A percentile compares a stretch with the other conserved stretches of the same genome.
These are phyloP conservation scores for Exophiala mesophila DNA, from an alignment of 2,329 filamentous ascomycete genomes.

Conservation along the genomic window DNA sequence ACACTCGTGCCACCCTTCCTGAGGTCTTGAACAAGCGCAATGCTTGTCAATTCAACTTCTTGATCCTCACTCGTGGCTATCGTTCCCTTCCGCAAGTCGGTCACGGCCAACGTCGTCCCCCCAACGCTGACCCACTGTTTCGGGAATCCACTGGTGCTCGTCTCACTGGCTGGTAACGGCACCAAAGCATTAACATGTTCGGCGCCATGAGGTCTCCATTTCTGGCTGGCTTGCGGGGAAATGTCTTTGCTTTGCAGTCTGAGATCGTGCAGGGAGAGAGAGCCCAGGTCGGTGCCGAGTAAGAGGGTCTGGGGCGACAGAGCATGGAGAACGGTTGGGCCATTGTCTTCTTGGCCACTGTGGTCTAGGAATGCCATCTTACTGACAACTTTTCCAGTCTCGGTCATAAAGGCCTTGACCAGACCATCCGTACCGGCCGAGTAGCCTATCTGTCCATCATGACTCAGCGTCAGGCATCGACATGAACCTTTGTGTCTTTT, in stretches of 20 bases:
- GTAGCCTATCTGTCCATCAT: constrained; percentile 67
- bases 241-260: constrained; percentile 41
- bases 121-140: constrained; percentile 96
- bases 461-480: constrained; percentile 69
- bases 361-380: constrained; percentile 70
- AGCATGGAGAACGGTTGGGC: constrained; percentile 74
- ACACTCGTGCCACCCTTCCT: constrained; percentile 62
- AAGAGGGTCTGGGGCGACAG: constrained; percentile 85
- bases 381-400: constrained; percentile 64
- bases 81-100: constrained; percentile 80
- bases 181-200: constrained; percentile 90
- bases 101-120: constrained; percentile 83
- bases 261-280: constrained; percentile 82
- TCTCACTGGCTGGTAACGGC: constrained; percentile 70
- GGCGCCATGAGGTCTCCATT: constrained; percentile 72
- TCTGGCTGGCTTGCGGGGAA: constrained; percentile 58
- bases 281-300: constrained; percentile 83
- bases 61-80: constrained; percentile 89
- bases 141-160: constrained; percentile 80
- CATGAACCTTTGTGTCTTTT: constrained; percentile 92
- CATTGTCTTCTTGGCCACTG: constrained; percentile 45
- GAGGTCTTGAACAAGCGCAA: constrained; percentile 70
- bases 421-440: constrained; percentile 59
- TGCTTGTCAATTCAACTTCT: constrained; percentile 85
- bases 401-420: constrained; percentile 55